Evolutionary conservation across 1,284 basidiomycete species (phyloP), one percentile per base, ranked within the genome.

Genomic region (Ceratobasidium sp.): DNA sequence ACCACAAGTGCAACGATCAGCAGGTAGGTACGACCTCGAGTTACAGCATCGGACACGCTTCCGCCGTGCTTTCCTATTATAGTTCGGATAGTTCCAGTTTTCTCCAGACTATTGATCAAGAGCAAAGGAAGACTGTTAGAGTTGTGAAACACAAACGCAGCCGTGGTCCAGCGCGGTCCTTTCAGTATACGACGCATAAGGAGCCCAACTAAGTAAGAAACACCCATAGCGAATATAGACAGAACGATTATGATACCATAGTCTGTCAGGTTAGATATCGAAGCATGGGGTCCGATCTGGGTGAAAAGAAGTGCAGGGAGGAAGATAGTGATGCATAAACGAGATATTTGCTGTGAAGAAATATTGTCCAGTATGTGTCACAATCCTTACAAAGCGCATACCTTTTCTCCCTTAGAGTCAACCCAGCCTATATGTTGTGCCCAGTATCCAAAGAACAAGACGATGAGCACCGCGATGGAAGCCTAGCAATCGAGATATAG

Each of bases 71-170:
- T 53, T 28, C 53, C 58, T 3, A 62, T 60, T 2, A 73, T 41
- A 18, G 48, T 52, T 12, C 60, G 46, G 10, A 73, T 60, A 18
- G 60, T 70, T 9, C 65, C 72, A 14, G 72, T 73, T n/a, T 67
- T 73, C 23, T 50, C 65, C 34, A 70, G 32, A 9, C 64, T 60
- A 16, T 62, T 36, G 32, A 73, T 41, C 26, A 73, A 65, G n/a
- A 73, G 65, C 4, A 73, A 23, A 1, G 72, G 72, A 8, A 73
- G 64, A 30, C 64, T 69, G 10, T 45, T 70, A 36, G 72, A 50
- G 48, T 73, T 73, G 46, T 73, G 59, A 48, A 73, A 73, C 6
- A 69, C 34, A 21, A 70, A 67, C 3, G 72, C 72, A 12, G 58
- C 57, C 28, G 48, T 28, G 18, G 72, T 45, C 72, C 72, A 73